These are phyloP conservation scores for Penicillium ucsense DNA, from an alignment of 495 filamentous ascomycete genomes.

Conservation along the genomic window DNA sequence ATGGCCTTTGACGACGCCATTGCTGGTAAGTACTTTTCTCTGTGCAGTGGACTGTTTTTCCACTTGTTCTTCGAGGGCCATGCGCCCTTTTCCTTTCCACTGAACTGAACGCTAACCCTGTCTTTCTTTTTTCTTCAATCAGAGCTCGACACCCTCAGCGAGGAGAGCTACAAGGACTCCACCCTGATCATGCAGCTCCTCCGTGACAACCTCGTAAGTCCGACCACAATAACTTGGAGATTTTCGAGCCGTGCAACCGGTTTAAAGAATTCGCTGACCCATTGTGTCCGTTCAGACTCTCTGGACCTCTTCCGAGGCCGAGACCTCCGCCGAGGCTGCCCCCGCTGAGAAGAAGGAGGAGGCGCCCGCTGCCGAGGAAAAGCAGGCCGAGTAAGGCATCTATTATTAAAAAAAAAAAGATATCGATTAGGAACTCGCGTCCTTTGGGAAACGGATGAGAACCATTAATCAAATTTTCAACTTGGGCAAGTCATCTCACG, in stretches of 20 bases:
- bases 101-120: constrained; percentile 11
- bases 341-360: constrained; percentile 52
- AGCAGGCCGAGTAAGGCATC: constrained; percentile 49
- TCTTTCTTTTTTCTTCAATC: constrained; percentile 1
- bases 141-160: constrained; percentile 97
- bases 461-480: no score
- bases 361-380: constrained; percentile 42
- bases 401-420: constrained; percentile 27
- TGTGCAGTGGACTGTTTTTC: not conserved
- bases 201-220: constrained; percentile 89
- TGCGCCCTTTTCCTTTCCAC: not conserved
- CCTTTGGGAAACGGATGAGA: constrained; percentile 18
- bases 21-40: constrained; percentile 57
- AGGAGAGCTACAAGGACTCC: constrained; percentile 99
- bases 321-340: constrained; percentile 52
- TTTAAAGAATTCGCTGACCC: not conserved
- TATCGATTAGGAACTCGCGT: constrained; percentile 30
- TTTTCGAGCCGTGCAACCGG: no score
- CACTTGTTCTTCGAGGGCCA: no score
- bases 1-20: constrained; percentile 99
- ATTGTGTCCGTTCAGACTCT: constrained; percentile 60
- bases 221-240: no score
- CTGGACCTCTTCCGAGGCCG: constrained; percentile 98
- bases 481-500: no score
- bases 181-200: constrained; percentile 99